Conservation (phyloP, 768 basidiomycete species). For the Guyanaporus albipodus region DNA sequence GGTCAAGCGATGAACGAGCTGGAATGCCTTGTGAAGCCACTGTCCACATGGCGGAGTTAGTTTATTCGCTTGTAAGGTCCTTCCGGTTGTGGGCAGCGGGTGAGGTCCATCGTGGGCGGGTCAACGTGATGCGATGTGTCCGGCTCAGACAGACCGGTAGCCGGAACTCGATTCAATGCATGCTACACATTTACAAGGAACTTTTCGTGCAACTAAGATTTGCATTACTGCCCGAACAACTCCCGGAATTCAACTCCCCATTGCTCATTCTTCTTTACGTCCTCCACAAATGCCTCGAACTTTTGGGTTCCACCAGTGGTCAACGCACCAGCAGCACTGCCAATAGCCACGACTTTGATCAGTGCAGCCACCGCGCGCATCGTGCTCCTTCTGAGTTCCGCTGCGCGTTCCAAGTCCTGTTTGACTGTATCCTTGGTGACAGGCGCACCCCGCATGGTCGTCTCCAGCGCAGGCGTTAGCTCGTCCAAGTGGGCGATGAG, state of each 20-base stretch:
- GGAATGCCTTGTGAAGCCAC: too few species aligned
- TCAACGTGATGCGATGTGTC: background rate
- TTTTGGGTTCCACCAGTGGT: slow-evolving; percentile 33
- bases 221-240: slow-evolving; percentile 26
- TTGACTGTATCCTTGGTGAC: slow-evolving; percentile 96
- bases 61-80: slow-evolving; percentile 13
- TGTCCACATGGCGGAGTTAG: too few species aligned
- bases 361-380: slow-evolving; percentile 84
- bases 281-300: slow-evolving; percentile 80
- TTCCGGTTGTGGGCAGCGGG: slow-evolving; percentile 11
- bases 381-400: slow-evolving; percentile 88
- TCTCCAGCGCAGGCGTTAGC: slow-evolving; percentile 77
- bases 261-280: slow-evolving; percentile 57
- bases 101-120: background rate
- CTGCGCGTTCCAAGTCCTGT: slow-evolving; percentile 81
- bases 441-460: slow-evolving; percentile 84
- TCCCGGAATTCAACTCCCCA: slow-evolving; percentile 64
- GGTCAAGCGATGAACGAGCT: too few species aligned
- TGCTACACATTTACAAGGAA: background rate
- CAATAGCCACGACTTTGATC: slow-evolving; percentile 62
- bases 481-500: slow-evolving; percentile 72
- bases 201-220: background rate
- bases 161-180: background rate
- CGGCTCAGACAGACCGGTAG: background rate
- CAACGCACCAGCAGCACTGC: slow-evolving; percentile 44